Percentiles rank a stretch among this genome's conserved stretches.
Conservation (phyloP, 768 basidiomycete genomes). For the Tricholoma saponaceum region DNA sequence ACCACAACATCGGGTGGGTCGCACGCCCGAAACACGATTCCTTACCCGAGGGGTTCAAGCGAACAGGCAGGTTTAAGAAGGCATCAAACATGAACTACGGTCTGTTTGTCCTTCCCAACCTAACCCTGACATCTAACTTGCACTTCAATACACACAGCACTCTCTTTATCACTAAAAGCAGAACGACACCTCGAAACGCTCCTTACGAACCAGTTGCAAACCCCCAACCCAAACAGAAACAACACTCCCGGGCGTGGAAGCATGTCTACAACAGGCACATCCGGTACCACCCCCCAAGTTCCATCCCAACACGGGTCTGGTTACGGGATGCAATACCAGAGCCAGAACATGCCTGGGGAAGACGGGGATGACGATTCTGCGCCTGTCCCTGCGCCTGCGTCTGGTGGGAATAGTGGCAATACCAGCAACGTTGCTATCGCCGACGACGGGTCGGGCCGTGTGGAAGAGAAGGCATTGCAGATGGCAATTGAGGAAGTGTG, state of each 20-base stretch:
- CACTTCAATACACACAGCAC: slow-evolving; percentile 25
- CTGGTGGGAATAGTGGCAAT: slow-evolving; percentile 7
- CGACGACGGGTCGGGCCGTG: slow-evolving; percentile 28
- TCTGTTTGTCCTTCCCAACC: slow-evolving; percentile 2
- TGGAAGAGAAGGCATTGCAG: slow-evolving; percentile 70
- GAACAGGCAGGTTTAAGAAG: slow-evolving; percentile 89
- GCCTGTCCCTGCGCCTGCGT: neutral
- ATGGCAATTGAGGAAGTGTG: slow-evolving; percentile 72
- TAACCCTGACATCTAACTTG: neutral
- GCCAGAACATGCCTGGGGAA: slow-evolving; percentile 15
- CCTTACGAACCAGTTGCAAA: slow-evolving; percentile 16
- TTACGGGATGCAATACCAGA: slow-evolving; percentile 3
- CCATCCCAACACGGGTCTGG: neutral
- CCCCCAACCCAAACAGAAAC: neutral
- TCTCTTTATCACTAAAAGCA: slow-evolving; percentile 62
- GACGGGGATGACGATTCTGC: neutral
- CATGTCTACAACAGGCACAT: neutral
- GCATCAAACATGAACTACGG: slow-evolving; percentile 91
- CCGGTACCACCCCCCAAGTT: neutral
- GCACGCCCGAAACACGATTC: slow-evolving; percentile 68
- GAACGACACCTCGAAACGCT: slow-evolving; percentile 47
- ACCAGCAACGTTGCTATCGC: slow-evolving; percentile 15
- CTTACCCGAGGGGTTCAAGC: slow-evolving; percentile 52
- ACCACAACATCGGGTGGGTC: slow-evolving; percentile 73
- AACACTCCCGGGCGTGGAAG: slow-evolving; percentile 12